Conservation (phyloP, 2,329 filamentous ascomycete species). For the Alternaria tenuissima region DNA sequence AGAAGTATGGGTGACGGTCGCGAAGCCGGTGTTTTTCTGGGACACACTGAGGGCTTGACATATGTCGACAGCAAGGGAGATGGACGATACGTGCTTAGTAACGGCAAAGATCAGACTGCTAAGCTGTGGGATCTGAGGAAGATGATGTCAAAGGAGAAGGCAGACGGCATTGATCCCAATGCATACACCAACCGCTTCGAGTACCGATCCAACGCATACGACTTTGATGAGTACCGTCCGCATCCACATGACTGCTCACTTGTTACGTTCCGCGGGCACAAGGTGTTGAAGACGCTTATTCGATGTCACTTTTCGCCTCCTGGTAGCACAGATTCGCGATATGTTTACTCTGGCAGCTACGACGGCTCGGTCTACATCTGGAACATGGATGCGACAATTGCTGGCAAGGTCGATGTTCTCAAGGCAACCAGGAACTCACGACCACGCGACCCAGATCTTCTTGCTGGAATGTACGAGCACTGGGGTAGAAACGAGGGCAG, state of each 20-base stretch:
- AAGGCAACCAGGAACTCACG: constrained; percentile 71
- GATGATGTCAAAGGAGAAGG: constrained; percentile 78
- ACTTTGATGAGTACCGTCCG: constrained; percentile 71
- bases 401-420: constrained; percentile 79
- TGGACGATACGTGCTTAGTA: constrained; percentile 87
- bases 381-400: constrained; percentile 89
- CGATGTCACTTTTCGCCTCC: constrained; percentile 94
- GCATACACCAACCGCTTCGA: constrained; percentile 72
- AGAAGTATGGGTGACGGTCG: constrained; percentile 70
- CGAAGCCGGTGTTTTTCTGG: constrained; percentile 70
- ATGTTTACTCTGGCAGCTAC: constrained; percentile 90
- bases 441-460: constrained; percentile 61
- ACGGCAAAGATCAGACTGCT: constrained; percentile 96
- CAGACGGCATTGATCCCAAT: constrained; percentile 64
- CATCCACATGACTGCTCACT: constrained; percentile 89
- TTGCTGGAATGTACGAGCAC: constrained; percentile 65
- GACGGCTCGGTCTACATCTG: constrained; percentile 91
- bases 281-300: constrained; percentile 87
- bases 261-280: constrained; percentile 92
- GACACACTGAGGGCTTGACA: constrained; percentile 71
- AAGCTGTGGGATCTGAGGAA: constrained; percentile 96
- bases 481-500: constrained; percentile 62
- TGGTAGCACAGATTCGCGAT: constrained; percentile 83
- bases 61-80: constrained; percentile 85
- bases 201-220: constrained; percentile 74